These are phyloP conservation scores for Quercus alba DNA, from an alignment of 306 rosid species.

Conservation along the genomic window DNA sequence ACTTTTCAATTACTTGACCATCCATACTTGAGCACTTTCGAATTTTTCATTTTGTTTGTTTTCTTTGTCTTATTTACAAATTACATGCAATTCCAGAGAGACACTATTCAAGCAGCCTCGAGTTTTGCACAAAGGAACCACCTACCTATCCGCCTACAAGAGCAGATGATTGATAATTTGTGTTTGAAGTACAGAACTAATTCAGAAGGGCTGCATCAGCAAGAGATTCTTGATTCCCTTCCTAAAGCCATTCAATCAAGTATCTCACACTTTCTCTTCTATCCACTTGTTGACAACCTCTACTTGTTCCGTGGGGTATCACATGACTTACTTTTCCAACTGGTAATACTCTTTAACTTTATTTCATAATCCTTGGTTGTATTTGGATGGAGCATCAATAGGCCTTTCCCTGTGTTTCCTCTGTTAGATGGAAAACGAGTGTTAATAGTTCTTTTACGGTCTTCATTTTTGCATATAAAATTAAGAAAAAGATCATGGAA, in stretches of 20 bases:
- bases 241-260: slow-evolving; percentile 80
- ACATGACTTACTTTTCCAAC: slow-evolving; percentile 65
- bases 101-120: slow-evolving; percentile 62
- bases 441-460: not conserved
- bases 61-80: slow-evolving; percentile 3
- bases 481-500: not conserved
- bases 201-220: slow-evolving; percentile 84
- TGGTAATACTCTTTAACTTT: slow-evolving; percentile 46
- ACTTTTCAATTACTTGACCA: not conserved
- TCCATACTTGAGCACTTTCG: not conserved
- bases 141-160: slow-evolving; percentile 61
- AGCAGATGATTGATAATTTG: slow-evolving; percentile 82
- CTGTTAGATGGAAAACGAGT: not conserved
- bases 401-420: not conserved
- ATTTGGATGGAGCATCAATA: not conserved
- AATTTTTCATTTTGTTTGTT: not conserved
- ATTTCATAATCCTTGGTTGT: not conserved
- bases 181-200: slow-evolving; percentile 71
- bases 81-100: slow-evolving; percentile 52
- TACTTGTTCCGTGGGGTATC: slow-evolving; percentile 79
- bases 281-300: slow-evolving; percentile 45
- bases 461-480: slow-evolving; percentile 1
- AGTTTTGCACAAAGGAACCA: slow-evolving; percentile 62
- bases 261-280: slow-evolving; percentile 64
- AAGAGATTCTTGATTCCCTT: slow-evolving; percentile 70